phyloP scores from a whole-genome alignment of 192 early-diverging fungal genomes.

The Paraglomus brasilianum region DNA sequence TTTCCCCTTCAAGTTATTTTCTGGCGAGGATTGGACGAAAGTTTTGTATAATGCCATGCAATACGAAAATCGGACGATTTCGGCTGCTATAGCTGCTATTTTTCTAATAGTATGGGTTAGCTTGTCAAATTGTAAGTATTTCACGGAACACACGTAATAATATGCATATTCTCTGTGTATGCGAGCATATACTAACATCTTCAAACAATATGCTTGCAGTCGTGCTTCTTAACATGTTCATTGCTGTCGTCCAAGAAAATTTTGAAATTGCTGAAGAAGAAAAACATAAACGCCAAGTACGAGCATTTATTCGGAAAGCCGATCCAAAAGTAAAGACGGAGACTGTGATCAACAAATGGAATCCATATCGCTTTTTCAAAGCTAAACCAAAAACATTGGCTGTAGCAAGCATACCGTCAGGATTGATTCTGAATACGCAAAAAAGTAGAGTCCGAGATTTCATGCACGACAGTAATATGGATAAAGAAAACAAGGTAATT shows the following conservation, averaged over 20 bases:
- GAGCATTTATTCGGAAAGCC: slow-evolving; percentile 40
- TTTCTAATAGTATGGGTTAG: slow-evolving; percentile 54
- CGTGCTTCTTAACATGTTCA: slow-evolving; percentile 62
- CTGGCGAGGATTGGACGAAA: slow-evolving; percentile 61
- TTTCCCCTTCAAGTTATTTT: slow-evolving; percentile 48
- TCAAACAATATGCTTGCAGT: slow-evolving; percentile 34
- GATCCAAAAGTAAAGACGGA: slow-evolving; percentile 36
- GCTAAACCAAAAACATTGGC: slow-evolving; percentile 48
- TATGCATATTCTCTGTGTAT: neutral
- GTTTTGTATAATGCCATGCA: slow-evolving; percentile 53
- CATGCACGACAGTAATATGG: slow-evolving; percentile 38
- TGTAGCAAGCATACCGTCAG: slow-evolving; percentile 42
- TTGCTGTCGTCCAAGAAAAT: slow-evolving; percentile 65
- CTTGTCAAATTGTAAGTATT: slow-evolving; percentile 58
- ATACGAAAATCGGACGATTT: slow-evolving; percentile 31
- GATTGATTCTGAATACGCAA: slow-evolving; percentile 44
- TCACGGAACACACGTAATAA: neutral
- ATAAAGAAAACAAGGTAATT: slow-evolving; percentile 18
- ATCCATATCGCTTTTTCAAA: slow-evolving; percentile 50
- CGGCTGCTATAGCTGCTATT: slow-evolving; percentile 44
- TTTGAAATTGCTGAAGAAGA: slow-evolving; percentile 59
- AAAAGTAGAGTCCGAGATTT: slow-evolving; percentile 52
- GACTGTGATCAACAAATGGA: slow-evolving; percentile 49
- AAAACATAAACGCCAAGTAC: slow-evolving; percentile 51
- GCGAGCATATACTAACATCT: neutral